Evolutionary conservation across 2,329 filamentous ascomycete genomes (phyloP).

Genomic region (Aspergillus chevalieri): DNA sequence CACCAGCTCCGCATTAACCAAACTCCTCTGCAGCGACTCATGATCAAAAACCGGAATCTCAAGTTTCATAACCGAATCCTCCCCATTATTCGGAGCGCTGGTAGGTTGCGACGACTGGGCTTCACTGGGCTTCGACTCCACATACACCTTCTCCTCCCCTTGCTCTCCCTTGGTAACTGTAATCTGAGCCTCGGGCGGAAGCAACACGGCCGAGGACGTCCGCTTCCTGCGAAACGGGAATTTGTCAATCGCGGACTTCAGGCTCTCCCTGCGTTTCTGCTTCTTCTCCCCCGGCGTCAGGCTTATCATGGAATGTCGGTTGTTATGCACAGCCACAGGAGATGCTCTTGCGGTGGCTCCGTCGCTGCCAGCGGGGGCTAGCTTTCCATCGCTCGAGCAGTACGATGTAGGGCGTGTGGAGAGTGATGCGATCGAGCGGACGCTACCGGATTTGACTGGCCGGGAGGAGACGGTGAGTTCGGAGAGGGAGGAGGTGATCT

Average conservation of each 20-base stretch:
- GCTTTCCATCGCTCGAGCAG: slow-evolving; percentile 29
- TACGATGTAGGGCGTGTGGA: slow-evolving; percentile 37
- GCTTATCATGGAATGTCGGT: slow-evolving; percentile 24
- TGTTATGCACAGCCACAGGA: not conserved
- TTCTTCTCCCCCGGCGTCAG: slow-evolving; percentile 23
- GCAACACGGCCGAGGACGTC: slow-evolving; percentile 20
- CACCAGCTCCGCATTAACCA: slow-evolving; percentile 25
- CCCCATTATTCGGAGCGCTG: slow-evolving; percentile 7
- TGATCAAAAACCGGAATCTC: slow-evolving; percentile 32
- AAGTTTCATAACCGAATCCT: slow-evolving; percentile 17
- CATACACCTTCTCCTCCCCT: slow-evolving; percentile 30
- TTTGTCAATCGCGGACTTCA: slow-evolving; percentile 31
- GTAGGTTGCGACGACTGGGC: not conserved
- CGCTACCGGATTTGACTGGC: slow-evolving; percentile 25
- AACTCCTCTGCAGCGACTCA: slow-evolving; percentile 28
- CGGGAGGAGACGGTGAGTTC: slow-evolving; percentile 27
- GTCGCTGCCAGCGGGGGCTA: slow-evolving; percentile 7
- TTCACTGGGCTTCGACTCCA: slow-evolving; percentile 17
- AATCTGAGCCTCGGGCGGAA: slow-evolving; percentile 25
- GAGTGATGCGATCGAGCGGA: slow-evolving; percentile 32
- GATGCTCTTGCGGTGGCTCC: not conserved
- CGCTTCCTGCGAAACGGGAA: slow-evolving; percentile 32
- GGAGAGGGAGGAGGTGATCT: slow-evolving; percentile 25
- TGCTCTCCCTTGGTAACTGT: slow-evolving; percentile 19
- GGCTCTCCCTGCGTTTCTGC: slow-evolving; percentile 24